Percentiles rank a stretch among this genome's conserved stretches.
Evolutionary conservation across 2,329 filamentous ascomycete genomes (phyloP).

Genomic region (Aspergillus fructus): DNA sequence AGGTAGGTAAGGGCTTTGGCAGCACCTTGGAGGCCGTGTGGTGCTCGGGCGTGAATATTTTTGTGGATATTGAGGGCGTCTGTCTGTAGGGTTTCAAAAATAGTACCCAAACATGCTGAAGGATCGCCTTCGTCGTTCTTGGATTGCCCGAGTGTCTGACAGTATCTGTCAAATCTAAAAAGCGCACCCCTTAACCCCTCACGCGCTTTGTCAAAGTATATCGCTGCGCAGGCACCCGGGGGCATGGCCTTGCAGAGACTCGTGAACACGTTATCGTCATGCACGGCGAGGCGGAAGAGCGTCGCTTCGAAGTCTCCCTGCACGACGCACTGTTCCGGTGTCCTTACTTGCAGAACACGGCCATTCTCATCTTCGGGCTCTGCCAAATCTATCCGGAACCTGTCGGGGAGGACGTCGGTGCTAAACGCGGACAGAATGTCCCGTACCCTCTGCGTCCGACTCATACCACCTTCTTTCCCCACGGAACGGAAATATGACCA

Average conservation of each 20-base stretch:
- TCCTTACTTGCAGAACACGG: conserved; percentile 8
- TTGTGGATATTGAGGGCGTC: conserved; percentile 31
- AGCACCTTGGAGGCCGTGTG: conserved; percentile 38
- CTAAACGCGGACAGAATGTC: conserved; percentile 50
- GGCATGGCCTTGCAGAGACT: conserved; percentile 45
- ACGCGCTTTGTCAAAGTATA: conserved; percentile 46
- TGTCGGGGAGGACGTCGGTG: conserved; percentile 38
- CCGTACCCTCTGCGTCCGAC: conserved; percentile 38
- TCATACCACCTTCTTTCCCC: conserved; percentile 30
- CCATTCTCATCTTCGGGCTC: conserved; percentile 17
- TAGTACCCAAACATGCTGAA: conserved; percentile 27
- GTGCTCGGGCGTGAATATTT: conserved; percentile 34
- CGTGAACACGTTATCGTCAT: conserved; percentile 43
- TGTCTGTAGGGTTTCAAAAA: conserved; percentile 32
- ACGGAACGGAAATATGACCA: conserved; percentile 36
- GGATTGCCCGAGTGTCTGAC: conserved; percentile 23
- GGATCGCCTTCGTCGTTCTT: conserved; percentile 17
- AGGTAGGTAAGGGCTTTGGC: conserved; percentile 39
- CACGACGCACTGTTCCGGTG: conserved; percentile 44
- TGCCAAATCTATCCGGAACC: conserved; percentile 41
- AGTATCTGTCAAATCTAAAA: conserved; percentile 41
- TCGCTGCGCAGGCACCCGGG: conserved; percentile 39
- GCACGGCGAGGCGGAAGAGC: conserved; percentile 45
- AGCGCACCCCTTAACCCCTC: conserved; percentile 35
- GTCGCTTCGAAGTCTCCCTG: conserved; percentile 47